Percentiles rank a stretch among this genome's conserved stretches.
Conservation (phyloP, 1,139 yeast species). For the Hyphopichia khmerensis region DNA sequence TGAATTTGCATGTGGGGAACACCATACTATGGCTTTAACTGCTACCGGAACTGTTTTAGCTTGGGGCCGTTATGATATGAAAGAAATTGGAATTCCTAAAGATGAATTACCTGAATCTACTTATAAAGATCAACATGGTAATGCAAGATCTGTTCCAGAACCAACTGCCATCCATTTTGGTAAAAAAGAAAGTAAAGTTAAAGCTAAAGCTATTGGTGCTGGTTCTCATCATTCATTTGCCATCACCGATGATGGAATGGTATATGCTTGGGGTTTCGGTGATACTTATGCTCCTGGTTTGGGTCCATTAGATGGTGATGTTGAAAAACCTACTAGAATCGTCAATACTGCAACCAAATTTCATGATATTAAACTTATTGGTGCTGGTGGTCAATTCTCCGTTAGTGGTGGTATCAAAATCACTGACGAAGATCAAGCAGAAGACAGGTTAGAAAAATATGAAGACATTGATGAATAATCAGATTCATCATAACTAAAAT, state of each 20-base stretch:
- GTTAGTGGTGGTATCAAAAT: conserved; percentile 78
- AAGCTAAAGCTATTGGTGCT: conserved; percentile 64
- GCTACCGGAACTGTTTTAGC: conserved; percentile 69
- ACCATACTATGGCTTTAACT: conserved; percentile 80
- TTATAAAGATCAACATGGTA: conserved; percentile 75
- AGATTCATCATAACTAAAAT: not conserved
- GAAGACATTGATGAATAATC: conserved; percentile 37
- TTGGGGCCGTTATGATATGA: conserved; percentile 93
- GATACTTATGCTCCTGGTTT: conserved; percentile 95
- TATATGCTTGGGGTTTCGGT: conserved; percentile 96
- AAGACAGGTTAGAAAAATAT: conserved; percentile 56
- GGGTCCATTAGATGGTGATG: conserved; percentile 89
- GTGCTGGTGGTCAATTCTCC: conserved; percentile 96
- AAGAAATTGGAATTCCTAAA: conserved; percentile 78
- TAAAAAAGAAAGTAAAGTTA: conserved; percentile 23
- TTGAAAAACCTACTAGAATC: conserved; percentile 81
- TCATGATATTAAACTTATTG: conserved; percentile 65
- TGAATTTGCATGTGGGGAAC: conserved; percentile 88
- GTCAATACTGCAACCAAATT: conserved; percentile 89
- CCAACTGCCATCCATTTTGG: conserved; percentile 63
- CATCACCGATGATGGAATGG: conserved; percentile 77
- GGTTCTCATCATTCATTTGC: conserved; percentile 96
- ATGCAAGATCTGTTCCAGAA: conserved; percentile 81
- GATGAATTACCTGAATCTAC: conserved; percentile 64
- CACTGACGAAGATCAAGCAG: conserved; percentile 58